These are phyloP conservation scores for Exutisphaerella laricina DNA, from an alignment of 2,329 filamentous ascomycete genomes.

Conservation along the genomic window DNA sequence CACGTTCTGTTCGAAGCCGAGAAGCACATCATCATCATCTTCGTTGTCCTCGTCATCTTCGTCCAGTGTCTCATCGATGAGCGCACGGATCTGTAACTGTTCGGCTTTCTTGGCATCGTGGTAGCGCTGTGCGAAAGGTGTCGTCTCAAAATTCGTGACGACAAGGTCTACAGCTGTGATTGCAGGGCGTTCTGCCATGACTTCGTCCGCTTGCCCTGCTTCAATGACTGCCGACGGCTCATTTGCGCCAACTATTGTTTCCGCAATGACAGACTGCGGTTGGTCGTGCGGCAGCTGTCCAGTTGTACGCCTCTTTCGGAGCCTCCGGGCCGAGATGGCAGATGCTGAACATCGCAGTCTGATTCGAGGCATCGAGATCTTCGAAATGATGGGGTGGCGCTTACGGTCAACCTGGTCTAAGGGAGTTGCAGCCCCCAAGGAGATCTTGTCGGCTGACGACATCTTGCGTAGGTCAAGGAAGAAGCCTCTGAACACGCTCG, in stretches of 20 bases:
- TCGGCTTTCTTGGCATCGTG: constrained; percentile 26
- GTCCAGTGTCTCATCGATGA: constrained; percentile 23
- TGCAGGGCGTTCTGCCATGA: no score
- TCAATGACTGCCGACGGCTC: neutral
- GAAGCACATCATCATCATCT: constrained; percentile 17
- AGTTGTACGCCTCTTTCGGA: neutral
- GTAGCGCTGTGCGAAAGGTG: constrained; percentile 30
- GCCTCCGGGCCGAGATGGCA: neutral
- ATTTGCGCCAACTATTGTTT: neutral
- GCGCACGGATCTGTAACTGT: constrained; percentile 22
- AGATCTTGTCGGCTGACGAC: constrained; percentile 4
- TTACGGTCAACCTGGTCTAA: neutral
- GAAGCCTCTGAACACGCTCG: constrained; percentile 9
- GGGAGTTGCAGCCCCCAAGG: neutral
- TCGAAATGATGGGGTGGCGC: neutral
- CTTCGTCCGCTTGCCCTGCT: no score
- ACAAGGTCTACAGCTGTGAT: constrained; percentile 14
- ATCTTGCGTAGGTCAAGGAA: constrained; percentile 11
- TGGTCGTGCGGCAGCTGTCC: neutral
- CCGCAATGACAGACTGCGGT: neutral
- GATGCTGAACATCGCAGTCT: neutral
- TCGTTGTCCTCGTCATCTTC: constrained; percentile 19
- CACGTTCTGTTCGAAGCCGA: constrained; percentile 34
- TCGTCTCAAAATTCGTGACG: constrained; percentile 30
- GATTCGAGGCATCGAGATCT: neutral